Evolutionary conservation across 1,139 yeast species (phyloP).

Genomic region (Yamadazyma siamensis): DNA sequence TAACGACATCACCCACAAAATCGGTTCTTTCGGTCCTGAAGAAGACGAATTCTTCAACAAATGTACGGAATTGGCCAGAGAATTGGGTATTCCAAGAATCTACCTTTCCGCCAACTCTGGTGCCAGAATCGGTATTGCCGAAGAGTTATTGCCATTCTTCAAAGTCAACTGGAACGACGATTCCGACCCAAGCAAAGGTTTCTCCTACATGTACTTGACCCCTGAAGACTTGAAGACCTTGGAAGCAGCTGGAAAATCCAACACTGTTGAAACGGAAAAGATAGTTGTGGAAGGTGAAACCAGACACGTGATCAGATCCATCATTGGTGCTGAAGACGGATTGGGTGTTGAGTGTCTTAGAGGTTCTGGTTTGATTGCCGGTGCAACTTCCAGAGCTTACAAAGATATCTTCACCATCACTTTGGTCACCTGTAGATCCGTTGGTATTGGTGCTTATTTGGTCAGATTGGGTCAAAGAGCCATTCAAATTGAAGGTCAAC

Average conservation of each 20-base stretch:
- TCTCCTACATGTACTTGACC: slow-evolving; percentile 79
- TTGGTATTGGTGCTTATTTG: slow-evolving; percentile 98
- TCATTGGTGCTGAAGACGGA: slow-evolving; percentile 93
- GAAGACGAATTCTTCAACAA: slow-evolving; percentile 89
- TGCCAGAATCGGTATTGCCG: slow-evolving; percentile 98
- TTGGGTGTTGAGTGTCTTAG: slow-evolving; percentile 97
- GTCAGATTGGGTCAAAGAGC: slow-evolving; percentile 99
- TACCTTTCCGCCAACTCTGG: slow-evolving; percentile 98
- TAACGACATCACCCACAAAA: slow-evolving; percentile 94
- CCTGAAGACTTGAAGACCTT: slow-evolving; percentile 62
- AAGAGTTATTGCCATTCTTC: slow-evolving; percentile 84
- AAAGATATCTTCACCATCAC: slow-evolving; percentile 96
- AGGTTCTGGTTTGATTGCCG: slow-evolving; percentile 98
- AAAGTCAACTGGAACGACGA: slow-evolving; percentile 91
- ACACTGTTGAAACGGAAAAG: slow-evolving; percentile 72
- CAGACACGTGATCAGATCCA: slow-evolving; percentile 75
- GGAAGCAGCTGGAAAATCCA: slow-evolving; percentile 55
- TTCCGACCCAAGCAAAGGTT: slow-evolving; percentile 76
- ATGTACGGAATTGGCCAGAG: slow-evolving; percentile 89
- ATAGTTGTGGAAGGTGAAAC: slow-evolving; percentile 82
- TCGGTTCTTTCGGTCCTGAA: slow-evolving; percentile 98
- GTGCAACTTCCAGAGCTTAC: slow-evolving; percentile 96
- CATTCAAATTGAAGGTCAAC: slow-evolving; percentile 97
- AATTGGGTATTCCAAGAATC: slow-evolving; percentile 88
- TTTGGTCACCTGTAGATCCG: slow-evolving; percentile 95